Conservation (phyloP, 1,139 yeast species). For the Pichia cactophila region DNA sequence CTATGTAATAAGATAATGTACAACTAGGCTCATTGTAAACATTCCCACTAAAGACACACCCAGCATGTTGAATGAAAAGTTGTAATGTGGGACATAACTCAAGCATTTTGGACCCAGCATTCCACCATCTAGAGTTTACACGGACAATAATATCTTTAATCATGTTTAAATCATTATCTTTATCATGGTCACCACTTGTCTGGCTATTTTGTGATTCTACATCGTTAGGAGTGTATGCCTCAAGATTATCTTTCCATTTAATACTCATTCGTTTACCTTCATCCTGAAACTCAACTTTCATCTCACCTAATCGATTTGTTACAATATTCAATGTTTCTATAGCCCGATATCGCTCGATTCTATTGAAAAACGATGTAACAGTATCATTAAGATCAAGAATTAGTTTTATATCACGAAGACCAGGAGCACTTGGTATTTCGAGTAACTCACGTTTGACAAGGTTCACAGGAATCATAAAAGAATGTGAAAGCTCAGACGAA, state of each 20-base stretch:
- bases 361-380: conserved; percentile 39
- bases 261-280: conserved; percentile 48
- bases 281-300: conserved; percentile 47
- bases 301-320: conserved; percentile 29
- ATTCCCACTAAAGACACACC: conserved; percentile 49
- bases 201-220: conserved; percentile 2
- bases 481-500: conserved; percentile 41
- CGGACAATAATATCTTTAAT: conserved; percentile 32
- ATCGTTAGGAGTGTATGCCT: conserved; percentile 12
- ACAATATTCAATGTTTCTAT: conserved; percentile 28
- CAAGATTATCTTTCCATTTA: conserved; percentile 45
- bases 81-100: conserved; percentile 48
- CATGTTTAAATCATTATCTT: conserved; percentile 13
- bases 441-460: conserved; percentile 21
- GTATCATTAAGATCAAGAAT: conserved; percentile 36
- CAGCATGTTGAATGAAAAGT: conserved; percentile 42
- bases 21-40: conserved; percentile 50
- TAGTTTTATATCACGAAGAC: conserved; percentile 4
- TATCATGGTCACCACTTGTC: neutral
- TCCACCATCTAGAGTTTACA: conserved; percentile 51
- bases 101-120: conserved; percentile 45
- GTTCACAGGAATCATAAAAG: conserved; percentile 52
- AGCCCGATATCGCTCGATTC: conserved; percentile 51
- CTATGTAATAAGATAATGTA: conserved; percentile 44
- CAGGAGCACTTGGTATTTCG: conserved; percentile 5